Base-by-base conservation (phyloP, 768 basidiomycete species). In the Naganishia antarctica region DNA sequence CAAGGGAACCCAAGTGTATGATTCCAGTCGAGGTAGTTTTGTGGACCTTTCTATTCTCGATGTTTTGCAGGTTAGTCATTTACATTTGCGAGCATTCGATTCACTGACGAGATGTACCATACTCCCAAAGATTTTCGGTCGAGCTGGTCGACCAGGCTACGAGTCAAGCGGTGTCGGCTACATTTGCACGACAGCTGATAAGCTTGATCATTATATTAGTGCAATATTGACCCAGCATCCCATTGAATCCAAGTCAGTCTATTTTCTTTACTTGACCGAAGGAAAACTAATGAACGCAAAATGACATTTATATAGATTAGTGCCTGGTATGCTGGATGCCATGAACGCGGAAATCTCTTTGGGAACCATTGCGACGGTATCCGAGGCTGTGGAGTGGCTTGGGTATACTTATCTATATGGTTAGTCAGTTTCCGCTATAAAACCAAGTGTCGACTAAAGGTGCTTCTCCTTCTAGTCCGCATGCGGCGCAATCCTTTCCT, bases 1-100 rank as follows among this genome's bases (percentile, higher is more conserved):
- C 80, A 99, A 99, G 78, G 96, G 96, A 9, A 99, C 96, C 0
- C 90, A 98, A 71, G 82, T 99, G 1, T 99, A 98, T 74, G 90
- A 99, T 73, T 89, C 89, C 64, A 82, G 85, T 4, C 89, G 87
- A 73, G 93, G 96, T 68, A 81, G 87, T 25, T 96, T 98, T 71
- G 86, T 89, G 44, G 92, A 99, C 74, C 81, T 99, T 21, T 89
- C 93, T 2, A 86, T 98, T 13, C 81, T 99, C 50, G 96, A 99
- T 76, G 96, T 99, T 2, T 80, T 99, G 3, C 93, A 77, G 66
- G 76, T 74, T 47, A 67, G 73, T 60, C 51, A 47, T 32, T 50
- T 3, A 3, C 6, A 32, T 25, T 5, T 2, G 29, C 4, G 29
- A n/a, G 18, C 31, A 48, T 21, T 9, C 23, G 3, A 21, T n/a